Evolutionary conservation across 345 rosid species (phyloP).

Genomic region (Salix suchowensis): DNA sequence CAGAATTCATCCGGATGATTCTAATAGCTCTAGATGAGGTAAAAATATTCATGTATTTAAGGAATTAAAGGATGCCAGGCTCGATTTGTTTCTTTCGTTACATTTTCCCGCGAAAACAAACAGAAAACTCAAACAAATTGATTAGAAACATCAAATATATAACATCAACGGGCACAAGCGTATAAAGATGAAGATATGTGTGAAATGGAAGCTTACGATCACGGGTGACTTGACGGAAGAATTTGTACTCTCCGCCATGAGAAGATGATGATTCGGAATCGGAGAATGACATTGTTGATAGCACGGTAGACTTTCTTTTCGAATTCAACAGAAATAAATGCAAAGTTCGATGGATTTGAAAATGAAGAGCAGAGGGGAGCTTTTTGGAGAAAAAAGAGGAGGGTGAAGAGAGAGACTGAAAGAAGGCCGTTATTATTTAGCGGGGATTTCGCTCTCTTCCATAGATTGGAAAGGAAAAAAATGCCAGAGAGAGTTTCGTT

Average conservation of each 20-base stretch:
- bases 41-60: background rate
- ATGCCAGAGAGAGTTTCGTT: background rate
- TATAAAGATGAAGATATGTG: background rate
- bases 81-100: background rate
- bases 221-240: conserved; percentile 71
- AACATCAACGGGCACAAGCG: background rate
- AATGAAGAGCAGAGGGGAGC: background rate
- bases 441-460: conserved; percentile 9
- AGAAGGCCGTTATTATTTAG: conserved; percentile 17
- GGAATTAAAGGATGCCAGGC: background rate
- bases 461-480: background rate
- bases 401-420: conserved; percentile 7
- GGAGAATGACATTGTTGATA: conserved; percentile 49
- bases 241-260: conserved; percentile 50
- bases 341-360: background rate
- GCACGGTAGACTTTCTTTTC: background rate
- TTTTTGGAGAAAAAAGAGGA: background rate
- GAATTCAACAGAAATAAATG: background rate
- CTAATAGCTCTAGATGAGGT: background rate
- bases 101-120: conserved; percentile 12
- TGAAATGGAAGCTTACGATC: conserved; percentile 48
- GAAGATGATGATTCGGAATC: conserved; percentile 51
- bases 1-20: background rate
- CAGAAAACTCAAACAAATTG: background rate
- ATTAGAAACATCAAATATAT: too few species aligned